A percentile compares a stretch with the other conserved stretches of the same genome.
Conservation (phyloP, 192 early-diverging fungal species). For the Coemansia javaensis region DNA sequence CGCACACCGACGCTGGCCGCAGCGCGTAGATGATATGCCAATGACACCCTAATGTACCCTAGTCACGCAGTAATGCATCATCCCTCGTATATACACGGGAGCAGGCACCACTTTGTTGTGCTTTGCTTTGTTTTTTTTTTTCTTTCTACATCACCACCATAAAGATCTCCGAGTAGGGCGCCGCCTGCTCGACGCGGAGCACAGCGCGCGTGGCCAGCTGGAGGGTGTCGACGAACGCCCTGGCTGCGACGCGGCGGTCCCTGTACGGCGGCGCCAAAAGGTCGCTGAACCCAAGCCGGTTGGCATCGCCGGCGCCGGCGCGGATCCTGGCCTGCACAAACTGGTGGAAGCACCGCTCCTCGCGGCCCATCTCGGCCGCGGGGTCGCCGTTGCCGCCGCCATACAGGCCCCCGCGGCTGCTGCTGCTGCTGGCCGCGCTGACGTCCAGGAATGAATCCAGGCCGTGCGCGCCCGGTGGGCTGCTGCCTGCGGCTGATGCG, state of each 20-base stretch:
- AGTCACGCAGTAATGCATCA: no score
- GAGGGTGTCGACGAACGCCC: conserved; percentile 37
- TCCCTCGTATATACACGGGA: no score
- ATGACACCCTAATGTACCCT: no score
- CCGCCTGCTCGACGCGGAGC: conserved; percentile 16
- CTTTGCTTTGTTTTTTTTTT: no score
- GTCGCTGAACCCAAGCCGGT: conserved; percentile 12
- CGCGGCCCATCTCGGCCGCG: conserved; percentile 10
- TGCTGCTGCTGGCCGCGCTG: neutral
- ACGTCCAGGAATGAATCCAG: conserved; percentile 36
- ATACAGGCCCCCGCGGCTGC: neutral
- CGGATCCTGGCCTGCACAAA: conserved; percentile 17
- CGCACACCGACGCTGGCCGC: no score
- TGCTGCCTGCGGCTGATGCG: neutral
- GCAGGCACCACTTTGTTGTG: no score
- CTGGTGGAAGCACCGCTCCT: conserved; percentile 20
- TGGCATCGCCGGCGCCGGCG: neutral
- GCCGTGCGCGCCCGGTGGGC: conserved; percentile 2
- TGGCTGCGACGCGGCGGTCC: conserved; percentile 29
- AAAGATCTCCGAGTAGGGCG: conserved; percentile 2
- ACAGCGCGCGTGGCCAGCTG: conserved; percentile 32
- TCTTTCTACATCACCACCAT: neutral
- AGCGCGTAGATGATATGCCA: no score
- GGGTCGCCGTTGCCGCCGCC: neutral
- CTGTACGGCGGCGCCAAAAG: conserved; percentile 17